Evolutionary conservation across 2,329 filamentous ascomycete species (phyloP).

Genomic region (Pestalotiopsis sp.): DNA sequence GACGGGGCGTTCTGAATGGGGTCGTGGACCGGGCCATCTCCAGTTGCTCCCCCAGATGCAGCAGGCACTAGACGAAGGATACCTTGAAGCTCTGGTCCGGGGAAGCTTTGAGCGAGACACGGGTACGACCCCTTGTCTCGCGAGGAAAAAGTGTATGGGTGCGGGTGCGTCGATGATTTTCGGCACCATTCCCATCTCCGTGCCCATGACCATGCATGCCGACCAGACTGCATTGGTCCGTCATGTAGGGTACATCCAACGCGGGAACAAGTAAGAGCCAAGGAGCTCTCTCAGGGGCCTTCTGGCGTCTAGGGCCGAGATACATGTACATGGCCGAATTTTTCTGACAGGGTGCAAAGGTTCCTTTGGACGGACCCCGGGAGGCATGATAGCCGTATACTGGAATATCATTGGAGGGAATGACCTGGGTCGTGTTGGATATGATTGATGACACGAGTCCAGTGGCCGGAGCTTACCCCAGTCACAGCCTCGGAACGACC

Average conservation of each 20-base stretch:
- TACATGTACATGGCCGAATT: not conserved
- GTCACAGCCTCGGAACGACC: not conserved
- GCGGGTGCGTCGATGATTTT: not conserved
- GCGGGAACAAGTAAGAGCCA: not conserved
- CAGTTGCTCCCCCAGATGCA: not conserved
- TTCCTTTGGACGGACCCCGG: not conserved
- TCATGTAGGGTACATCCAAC: not conserved
- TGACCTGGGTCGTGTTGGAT: not conserved
- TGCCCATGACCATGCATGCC: not conserved
- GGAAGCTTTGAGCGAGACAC: conserved; percentile 5
- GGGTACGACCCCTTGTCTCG: not conserved
- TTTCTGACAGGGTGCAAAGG: not conserved
- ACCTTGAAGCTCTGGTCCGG: conserved; percentile 1
- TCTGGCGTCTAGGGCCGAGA: not conserved
- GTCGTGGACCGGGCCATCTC: not conserved
- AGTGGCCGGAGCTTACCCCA: not conserved
- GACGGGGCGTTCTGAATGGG: not conserved
- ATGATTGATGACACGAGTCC: not conserved
- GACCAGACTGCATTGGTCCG: not conserved
- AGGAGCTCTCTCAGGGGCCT: not conserved
- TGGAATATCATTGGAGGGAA: not conserved
- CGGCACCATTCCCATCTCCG: not conserved
- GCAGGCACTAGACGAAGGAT: not conserved
- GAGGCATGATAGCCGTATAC: not conserved
- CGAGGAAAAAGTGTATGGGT: not conserved